These are phyloP conservation scores for Nasturtium officinale DNA, from an alignment of 345 rosid genomes.

Conservation along the genomic window DNA sequence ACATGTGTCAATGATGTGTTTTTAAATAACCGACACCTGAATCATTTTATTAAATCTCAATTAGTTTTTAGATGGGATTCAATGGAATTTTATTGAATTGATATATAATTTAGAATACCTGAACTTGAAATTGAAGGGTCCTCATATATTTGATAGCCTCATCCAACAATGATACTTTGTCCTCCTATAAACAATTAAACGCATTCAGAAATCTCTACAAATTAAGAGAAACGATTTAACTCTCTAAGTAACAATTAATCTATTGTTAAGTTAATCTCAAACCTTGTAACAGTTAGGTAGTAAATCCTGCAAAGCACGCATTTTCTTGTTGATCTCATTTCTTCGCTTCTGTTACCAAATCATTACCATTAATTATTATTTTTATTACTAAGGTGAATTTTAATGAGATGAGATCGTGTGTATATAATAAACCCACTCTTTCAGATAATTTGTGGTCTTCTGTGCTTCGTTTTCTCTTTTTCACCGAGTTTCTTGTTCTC, in stretches of 20 bases:
- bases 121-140: conserved; percentile 74
- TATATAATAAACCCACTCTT: conserved; percentile 29
- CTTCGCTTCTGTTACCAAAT: conserved; percentile 57
- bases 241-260: conserved; percentile 1
- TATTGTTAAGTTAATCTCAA: conserved; percentile 6
- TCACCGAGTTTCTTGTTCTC: conserved; percentile 29
- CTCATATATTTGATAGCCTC: conserved; percentile 67
- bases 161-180: conserved; percentile 67
- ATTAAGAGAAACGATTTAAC: background rate
- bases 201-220: conserved; percentile 12
- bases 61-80: background rate
- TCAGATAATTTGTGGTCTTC: conserved; percentile 44
- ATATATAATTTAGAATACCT: conserved; percentile 50
- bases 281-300: conserved; percentile 75
- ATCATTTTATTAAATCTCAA: background rate
- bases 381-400: background rate
- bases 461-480: conserved; percentile 46
- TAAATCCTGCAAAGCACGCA: conserved; percentile 66
- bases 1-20: background rate
- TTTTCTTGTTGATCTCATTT: conserved; percentile 65
- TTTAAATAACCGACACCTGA: background rate
- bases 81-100: conserved; percentile 3
- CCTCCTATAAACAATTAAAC: conserved; percentile 46
- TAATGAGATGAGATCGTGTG: background rate
- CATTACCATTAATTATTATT: background rate